Evolutionary conservation across 331 rosid species (phyloP).

Genomic region (Dryas integrifolia): DNA sequence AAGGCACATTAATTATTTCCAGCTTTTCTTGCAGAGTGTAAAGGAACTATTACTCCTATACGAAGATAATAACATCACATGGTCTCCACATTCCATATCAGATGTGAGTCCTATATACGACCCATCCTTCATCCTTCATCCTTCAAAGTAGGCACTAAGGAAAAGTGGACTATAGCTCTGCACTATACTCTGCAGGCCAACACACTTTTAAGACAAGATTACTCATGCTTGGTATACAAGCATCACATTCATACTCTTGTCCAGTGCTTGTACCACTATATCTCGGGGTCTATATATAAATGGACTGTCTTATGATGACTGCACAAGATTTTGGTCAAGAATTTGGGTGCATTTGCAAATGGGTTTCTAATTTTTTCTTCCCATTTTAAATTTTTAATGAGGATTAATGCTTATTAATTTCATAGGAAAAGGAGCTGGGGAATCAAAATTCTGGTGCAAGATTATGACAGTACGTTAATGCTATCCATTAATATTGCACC

Average conservation of each 20-base stretch:
- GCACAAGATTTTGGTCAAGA: conserved; percentile 4
- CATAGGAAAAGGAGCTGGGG: no score
- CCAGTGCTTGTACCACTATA: conserved; percentile 7
- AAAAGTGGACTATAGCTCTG: conserved; percentile 23
- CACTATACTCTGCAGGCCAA: conserved; percentile 15
- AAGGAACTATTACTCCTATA: conserved; percentile 28
- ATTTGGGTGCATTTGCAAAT: neutral
- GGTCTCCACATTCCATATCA: conserved; percentile 44
- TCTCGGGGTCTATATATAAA: neutral
- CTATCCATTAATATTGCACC: neutral
- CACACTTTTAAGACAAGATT: conserved; percentile 16
- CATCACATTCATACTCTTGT: conserved; percentile 11
- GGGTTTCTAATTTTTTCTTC: neutral
- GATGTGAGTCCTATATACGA: conserved; percentile 14
- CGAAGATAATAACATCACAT: conserved; percentile 42
- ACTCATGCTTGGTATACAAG: conserved; percentile 27
- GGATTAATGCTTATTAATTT: neutral
- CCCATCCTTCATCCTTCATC: conserved; percentile 43
- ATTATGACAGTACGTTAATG: neutral
- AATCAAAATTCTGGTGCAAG: neutral
- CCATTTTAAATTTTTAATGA: no score
- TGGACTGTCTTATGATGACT: conserved; percentile 6
- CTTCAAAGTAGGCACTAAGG: conserved; percentile 38
- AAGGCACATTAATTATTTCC: conserved; percentile 19
- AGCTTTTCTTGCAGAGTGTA: conserved; percentile 29